These are phyloP conservation scores for Malassezia sympodialis DNA, from an alignment of 1,284 basidiomycete species.

Conservation along the genomic window DNA sequence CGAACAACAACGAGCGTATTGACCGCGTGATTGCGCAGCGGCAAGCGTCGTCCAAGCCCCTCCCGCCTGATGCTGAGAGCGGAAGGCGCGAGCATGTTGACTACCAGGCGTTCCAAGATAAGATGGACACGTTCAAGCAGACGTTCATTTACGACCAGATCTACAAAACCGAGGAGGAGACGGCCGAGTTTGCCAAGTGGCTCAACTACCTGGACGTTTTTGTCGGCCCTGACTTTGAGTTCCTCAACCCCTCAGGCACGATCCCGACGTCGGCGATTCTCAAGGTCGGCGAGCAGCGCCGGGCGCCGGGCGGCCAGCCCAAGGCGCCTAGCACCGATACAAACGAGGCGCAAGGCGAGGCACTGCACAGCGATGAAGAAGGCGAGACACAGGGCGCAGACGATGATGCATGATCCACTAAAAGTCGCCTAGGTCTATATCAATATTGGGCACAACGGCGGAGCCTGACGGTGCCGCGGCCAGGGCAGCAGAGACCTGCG, in stretches of 20 bases:
- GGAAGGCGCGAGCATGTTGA: constrained; percentile 23
- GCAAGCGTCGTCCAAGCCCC: neutral
- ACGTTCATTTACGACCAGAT: constrained; percentile 43
- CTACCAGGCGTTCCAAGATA: constrained; percentile 17
- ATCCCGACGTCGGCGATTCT: constrained; percentile 46
- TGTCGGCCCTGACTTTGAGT: constrained; percentile 42
- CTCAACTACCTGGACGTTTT: constrained; percentile 45
- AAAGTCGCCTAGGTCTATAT: constrained; percentile 51
- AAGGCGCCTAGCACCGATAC: constrained; percentile 45
- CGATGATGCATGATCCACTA: constrained; percentile 20
- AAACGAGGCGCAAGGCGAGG: neutral
- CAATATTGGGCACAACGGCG: constrained; percentile 47
- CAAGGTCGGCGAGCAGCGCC: constrained; percentile 55
- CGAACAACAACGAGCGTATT: constrained; percentile 29
- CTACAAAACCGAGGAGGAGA: constrained; percentile 62
- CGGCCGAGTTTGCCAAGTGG: constrained; percentile 59
- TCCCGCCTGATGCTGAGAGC: constrained; percentile 18
- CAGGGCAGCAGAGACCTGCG: constrained; percentile 5
- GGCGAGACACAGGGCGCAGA: constrained; percentile 40
- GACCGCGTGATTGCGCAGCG: constrained; percentile 12
- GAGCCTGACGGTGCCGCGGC: constrained; percentile 17
- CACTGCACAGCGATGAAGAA: constrained; percentile 55
- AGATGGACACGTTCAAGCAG: constrained; percentile 43
- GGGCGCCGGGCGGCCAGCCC: constrained; percentile 60
- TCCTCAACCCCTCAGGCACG: constrained; percentile 48